Evolutionary conservation across 2,329 filamentous ascomycete genomes (phyloP), one percentile per base, ranked within the genome.

Genomic region (Aspergillus neoniger): DNA sequence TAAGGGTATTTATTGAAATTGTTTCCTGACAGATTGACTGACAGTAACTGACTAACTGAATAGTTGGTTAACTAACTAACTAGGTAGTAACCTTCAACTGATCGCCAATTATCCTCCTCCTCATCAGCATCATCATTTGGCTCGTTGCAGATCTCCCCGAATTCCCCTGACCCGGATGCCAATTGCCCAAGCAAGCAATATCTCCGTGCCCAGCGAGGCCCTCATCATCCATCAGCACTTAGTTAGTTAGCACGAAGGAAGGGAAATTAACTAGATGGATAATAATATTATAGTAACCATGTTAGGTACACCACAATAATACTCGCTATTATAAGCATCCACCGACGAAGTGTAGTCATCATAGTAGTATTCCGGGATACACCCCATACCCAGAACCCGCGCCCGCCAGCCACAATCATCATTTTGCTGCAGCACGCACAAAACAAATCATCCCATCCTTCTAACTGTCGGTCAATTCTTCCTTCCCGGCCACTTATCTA

Each of bases 111-210:
- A 10, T 2, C 32, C 12, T 14, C 32, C 12, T 14, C 32, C 32
- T 14, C 32, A 14, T 36, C 5, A 36, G 32, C 32, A 36, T 36
- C 32, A 36, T 36, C 32, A 15, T 36, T 6, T 36, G 32, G 12
- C 12, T 36, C 32, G 12, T 36, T 55, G 52, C 38, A 55, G 52
- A 55, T 55, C 52, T 36, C 32, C 36, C 30, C 25, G 15, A 55
- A 55, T 50, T 41, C 39, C 21, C 44, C 17, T 36, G 50, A 48
- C 38, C 38, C 43, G 50, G 58, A 39, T 4, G 38, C 44, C 39
- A 10, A 44, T 59, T 58, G 47, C 61, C 56, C 32, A 49, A 50
- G 57, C 44, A 17, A 64, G 65, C 43, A 61, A 60, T 60, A 63
- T 61, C 39, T 63, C 65, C 63, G 61, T 30, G 21, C 32, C 32